These are phyloP conservation scores for Saraca asoca DNA, from an alignment of 331 rosid species.

Conservation along the genomic window DNA sequence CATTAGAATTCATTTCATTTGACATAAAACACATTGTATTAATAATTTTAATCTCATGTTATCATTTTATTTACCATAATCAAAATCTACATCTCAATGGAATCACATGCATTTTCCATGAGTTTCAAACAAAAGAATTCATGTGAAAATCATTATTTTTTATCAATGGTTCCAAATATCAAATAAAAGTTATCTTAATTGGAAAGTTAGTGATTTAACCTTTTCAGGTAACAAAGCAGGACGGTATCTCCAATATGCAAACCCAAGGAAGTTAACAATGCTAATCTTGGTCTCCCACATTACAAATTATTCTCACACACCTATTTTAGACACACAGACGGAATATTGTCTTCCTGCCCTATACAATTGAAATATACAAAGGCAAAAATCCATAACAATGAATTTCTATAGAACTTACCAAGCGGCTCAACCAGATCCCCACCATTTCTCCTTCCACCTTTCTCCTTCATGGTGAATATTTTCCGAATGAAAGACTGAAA, in stretches of 20 bases:
- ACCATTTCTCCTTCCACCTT: constrained; percentile 50
- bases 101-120: no score
- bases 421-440: constrained; percentile 49
- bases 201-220: constrained; percentile 37
- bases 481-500: constrained; percentile 55
- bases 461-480: constrained; percentile 62
- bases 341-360: constrained; percentile 25
- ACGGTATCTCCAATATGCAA: constrained; percentile 9
- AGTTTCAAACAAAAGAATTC: no score
- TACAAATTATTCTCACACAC: constrained; percentile 22
- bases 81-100: no score
- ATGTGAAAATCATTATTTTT: no score
- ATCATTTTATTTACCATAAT: no score
- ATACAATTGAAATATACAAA: neutral
- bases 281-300: constrained; percentile 23
- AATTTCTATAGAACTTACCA: constrained; percentile 61
- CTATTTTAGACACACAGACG: constrained; percentile 14
- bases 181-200: constrained; percentile 26
- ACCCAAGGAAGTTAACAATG: constrained; percentile 30
- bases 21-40: no score
- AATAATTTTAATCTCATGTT: no score
- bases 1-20: no score
- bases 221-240: constrained; percentile 33
- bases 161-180: no score
- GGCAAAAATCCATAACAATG: neutral